Conservation (phyloP, 2,329 filamentous ascomycete species). For the Cercospora zeina region DNA sequence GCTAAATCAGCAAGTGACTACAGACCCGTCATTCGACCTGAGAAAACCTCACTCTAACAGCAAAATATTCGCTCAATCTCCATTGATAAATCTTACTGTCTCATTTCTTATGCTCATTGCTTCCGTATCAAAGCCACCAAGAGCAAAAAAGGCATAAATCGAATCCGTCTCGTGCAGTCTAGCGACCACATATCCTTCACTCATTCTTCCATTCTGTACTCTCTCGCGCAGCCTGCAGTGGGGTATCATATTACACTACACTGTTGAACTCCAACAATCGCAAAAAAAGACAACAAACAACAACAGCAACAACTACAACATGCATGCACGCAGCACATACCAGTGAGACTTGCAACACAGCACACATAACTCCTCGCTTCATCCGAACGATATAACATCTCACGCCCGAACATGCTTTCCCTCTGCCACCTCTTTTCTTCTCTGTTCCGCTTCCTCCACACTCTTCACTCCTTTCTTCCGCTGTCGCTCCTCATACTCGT, state of each 20-base stretch:
- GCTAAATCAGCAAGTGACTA: no score
- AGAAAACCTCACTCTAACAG: no score
- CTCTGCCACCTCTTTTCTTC: conserved; percentile 20
- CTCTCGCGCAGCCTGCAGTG: neutral
- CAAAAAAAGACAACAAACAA: neutral
- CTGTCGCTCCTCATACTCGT: conserved; percentile 89
- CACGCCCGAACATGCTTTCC: neutral
- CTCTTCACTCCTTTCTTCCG: conserved; percentile 86
- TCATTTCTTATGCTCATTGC: no score
- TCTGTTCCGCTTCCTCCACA: conserved; percentile 62
- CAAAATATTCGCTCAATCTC: neutral
- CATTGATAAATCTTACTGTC: neutral
- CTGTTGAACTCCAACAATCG: neutral
- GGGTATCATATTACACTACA: conserved; percentile 1
- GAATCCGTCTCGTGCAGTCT: neutral
- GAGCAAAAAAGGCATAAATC: no score
- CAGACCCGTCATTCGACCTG: no score
- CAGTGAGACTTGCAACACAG: no score
- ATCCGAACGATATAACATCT: neutral
- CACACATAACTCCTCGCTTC: neutral
- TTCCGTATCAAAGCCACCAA: no score
- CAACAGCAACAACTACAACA: neutral
- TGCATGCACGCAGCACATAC: no score
- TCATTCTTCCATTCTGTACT: neutral
- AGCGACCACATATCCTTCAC: neutral